phyloP scores from a whole-genome alignment of 73 alveolate species.

The Paramecium tetraurelia region DNA sequence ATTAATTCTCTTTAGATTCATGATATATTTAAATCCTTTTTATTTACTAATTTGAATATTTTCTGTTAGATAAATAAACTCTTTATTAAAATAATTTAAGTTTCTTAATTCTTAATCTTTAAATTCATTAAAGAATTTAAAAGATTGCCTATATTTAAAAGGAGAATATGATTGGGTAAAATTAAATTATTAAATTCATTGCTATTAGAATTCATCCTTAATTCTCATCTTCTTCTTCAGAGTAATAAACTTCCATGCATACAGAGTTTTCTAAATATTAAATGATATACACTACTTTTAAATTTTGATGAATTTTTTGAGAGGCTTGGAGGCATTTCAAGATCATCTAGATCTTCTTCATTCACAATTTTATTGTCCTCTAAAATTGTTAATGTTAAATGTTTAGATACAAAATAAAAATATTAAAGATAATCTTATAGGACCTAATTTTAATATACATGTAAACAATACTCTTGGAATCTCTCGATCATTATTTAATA shows the following conservation, averaged over 20 bases:
- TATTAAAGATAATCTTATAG: background rate
- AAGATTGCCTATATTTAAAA: background rate
- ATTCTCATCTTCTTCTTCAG: background rate
- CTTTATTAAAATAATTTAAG: no score
- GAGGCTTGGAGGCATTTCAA: background rate
- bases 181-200: background rate
- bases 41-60: no score
- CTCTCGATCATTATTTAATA: constrained; percentile 29
- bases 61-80: no score
- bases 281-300: background rate
- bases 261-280: background rate
- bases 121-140: background rate
- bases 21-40: background rate
- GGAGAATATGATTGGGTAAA: background rate
- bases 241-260: background rate
- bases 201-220: background rate
- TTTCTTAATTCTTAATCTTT: background rate
- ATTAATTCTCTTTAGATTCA: background rate
- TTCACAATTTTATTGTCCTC: background rate
- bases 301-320: background rate
- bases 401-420: background rate
- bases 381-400: background rate
- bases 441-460: background rate
- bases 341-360: background rate
- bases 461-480: background rate